These are phyloP conservation scores for Geranomyces variabilis DNA, from an alignment of 192 early-diverging fungal species.

Conservation along the genomic window DNA sequence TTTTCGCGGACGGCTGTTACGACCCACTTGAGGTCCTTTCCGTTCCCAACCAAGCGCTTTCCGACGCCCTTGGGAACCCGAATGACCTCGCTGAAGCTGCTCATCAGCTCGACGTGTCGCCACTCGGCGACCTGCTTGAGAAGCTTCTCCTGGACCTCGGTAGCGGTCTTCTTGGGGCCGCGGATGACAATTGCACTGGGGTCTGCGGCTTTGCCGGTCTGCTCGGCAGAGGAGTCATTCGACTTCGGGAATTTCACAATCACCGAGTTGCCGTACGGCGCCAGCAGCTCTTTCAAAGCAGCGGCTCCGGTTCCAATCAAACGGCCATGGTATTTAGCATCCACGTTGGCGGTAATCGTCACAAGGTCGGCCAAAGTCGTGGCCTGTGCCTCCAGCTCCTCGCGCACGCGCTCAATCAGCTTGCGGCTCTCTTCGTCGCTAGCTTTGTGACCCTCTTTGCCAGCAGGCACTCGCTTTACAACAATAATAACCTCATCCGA, in stretches of 20 bases:
- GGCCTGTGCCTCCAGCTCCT: slow-evolving; percentile 72
- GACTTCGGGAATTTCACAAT: slow-evolving; percentile 71
- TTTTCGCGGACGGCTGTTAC: slow-evolving; percentile 46
- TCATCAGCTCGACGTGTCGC: slow-evolving; percentile 68
- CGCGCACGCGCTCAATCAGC: slow-evolving; percentile 54
- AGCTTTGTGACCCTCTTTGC: slow-evolving; percentile 55
- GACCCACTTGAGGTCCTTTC: slow-evolving; percentile 43
- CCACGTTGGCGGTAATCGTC: slow-evolving; percentile 62
- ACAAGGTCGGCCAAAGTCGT: slow-evolving; percentile 67
- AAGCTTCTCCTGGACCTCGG: slow-evolving; percentile 71
- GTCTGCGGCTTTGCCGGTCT: slow-evolving; percentile 23
- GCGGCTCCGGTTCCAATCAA: slow-evolving; percentile 78
- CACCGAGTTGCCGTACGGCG: slow-evolving; percentile 63
- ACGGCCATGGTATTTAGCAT: slow-evolving; percentile 73
- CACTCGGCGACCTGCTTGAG: slow-evolving; percentile 66
- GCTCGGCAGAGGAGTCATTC: slow-evolving; percentile 37
- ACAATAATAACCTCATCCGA: slow-evolving; percentile 80
- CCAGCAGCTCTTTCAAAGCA: slow-evolving; percentile 73
- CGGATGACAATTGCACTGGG: slow-evolving; percentile 68
- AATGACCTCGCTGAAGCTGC: slow-evolving; percentile 45
- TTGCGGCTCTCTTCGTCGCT: slow-evolving; percentile 41
- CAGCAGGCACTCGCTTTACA: slow-evolving; percentile 62
- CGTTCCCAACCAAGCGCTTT: slow-evolving; percentile 35
- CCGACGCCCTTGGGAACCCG: slow-evolving; percentile 50
- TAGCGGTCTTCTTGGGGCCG: slow-evolving; percentile 79